These are phyloP conservation scores for Candida neerlandica DNA, from an alignment of 1,139 yeast genomes.

Conservation along the genomic window DNA sequence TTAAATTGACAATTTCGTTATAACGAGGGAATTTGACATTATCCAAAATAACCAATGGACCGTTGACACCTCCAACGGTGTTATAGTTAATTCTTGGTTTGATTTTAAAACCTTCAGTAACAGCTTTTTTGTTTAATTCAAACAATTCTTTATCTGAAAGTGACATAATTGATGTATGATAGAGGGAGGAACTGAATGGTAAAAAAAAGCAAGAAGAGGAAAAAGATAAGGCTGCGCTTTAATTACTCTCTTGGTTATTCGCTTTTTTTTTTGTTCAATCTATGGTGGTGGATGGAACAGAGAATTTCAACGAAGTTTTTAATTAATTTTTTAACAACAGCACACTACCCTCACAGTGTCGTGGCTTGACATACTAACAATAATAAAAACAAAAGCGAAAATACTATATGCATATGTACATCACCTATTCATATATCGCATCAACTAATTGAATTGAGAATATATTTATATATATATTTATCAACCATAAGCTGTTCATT, in stretches of 20 bases:
- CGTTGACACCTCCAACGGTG: slow-evolving; percentile 97
- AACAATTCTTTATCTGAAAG: slow-evolving; percentile 60
- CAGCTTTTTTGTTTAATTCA: slow-evolving; percentile 90
- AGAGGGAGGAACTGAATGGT: background rate
- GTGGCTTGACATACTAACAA: background rate
- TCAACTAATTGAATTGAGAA: too few relatives aligned
- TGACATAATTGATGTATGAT: slow-evolving; percentile 21
- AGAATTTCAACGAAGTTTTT: slow-evolving; percentile 3
- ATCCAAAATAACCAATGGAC: slow-evolving; percentile 95
- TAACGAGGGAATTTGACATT: slow-evolving; percentile 95
- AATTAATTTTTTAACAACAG: background rate
- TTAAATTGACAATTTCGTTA: slow-evolving; percentile 94
- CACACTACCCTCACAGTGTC: background rate
- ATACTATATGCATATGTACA: too few relatives aligned
- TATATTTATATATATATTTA: background rate
- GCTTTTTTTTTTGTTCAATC: background rate
- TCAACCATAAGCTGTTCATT: too few relatives aligned
- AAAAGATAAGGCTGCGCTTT: slow-evolving; percentile 1
- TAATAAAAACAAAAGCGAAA: too few relatives aligned
- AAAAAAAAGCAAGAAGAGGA: background rate
- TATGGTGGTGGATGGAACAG: background rate
- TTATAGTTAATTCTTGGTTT: slow-evolving; percentile 90
- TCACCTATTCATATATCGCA: background rate
- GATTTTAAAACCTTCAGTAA: slow-evolving; percentile 84
- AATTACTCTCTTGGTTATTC: background rate